Evolutionary conservation across 495 filamentous ascomycete genomes (phyloP), one percentile per base, ranked within the genome.

Genomic region (Aspergillus ellipticus): DNA sequence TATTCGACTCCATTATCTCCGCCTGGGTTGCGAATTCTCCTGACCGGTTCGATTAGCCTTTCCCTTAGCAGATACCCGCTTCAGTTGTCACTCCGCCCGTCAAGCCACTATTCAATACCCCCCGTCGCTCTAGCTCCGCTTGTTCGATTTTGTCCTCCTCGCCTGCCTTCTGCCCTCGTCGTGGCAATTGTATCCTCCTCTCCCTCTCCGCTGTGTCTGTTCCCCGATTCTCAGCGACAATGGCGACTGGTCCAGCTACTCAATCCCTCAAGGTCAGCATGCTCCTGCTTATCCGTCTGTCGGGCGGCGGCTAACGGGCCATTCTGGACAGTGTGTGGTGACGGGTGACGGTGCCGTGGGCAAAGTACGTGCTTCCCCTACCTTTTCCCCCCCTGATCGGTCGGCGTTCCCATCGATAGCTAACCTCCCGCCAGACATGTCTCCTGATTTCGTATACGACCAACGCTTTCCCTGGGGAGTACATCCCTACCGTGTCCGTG

Each of bases 371-470:
- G 51, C 39, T 13, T 43, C 45, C 41, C 33, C 43, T 29, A 6
- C 42, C 47, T 56, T 42, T 21, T n/a, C n/a, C 11, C 20, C 43
- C 19, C 24, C 10, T 52, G 53, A 47, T 28, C 49, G 13, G 42
- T 42, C 54, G 17, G 50, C 49, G 31, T 41, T 13, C 13, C 35
- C 41, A 28, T 33, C 53, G 28, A 51, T 55, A 16, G 39, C 51
- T 56, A 33, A 56, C 47, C 13, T 15, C 20, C 13, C 37, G 55
- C 22, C 64, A 97, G 95, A 98, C 94, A 79, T 98, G 94, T 79
- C 88, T 98, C 54, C 87, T 98, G 61, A 98, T 98, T 68, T 97
- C 94, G 17, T 97, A 97, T 72, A 97, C 94, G 37, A 98, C 94
- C 48, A 98, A 98, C 80, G 94, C 94, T 39, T 98, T 98, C 72